phyloP scores from a whole-genome alignment of 2,329 filamentous ascomycete genomes.

The Beauveria pseudobassiana region DNA sequence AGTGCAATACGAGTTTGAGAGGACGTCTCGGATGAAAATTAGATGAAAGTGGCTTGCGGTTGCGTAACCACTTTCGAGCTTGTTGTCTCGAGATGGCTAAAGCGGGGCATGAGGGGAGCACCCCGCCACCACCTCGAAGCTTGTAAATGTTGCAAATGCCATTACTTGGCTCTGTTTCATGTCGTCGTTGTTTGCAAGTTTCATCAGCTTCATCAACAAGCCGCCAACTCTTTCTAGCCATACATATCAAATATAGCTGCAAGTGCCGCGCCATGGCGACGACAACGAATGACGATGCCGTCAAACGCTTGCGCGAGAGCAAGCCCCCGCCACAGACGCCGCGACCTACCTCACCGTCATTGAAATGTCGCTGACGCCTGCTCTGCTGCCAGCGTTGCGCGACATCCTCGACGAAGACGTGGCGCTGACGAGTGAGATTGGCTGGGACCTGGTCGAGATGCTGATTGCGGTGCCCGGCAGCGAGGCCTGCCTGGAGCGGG shows the following conservation, averaged over 20 bases:
- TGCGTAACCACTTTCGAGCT: constrained; percentile 5
- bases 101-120: constrained; percentile 1
- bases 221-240: background rate
- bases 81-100: background rate
- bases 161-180: background rate
- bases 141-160: background rate
- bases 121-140: background rate
- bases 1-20: background rate
- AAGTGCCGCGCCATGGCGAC: constrained; percentile 21
- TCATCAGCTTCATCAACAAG: background rate
- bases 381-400: constrained; percentile 60
- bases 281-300: constrained; percentile 30
- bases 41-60: background rate
- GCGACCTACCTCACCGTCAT: constrained; percentile 74
- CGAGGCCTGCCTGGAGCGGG: constrained; percentile 64
- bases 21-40: background rate
- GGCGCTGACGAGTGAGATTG: constrained; percentile 65
- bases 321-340: constrained; percentile 50
- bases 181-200: background rate
- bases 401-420: constrained; percentile 63
- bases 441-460: constrained; percentile 76
- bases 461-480: constrained; percentile 61
- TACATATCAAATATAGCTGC: background rate
- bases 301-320: constrained; percentile 40
- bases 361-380: constrained; percentile 62